phyloP scores from a whole-genome alignment of 1,284 basidiomycete genomes.

The Leccinum griseonigrum region DNA sequence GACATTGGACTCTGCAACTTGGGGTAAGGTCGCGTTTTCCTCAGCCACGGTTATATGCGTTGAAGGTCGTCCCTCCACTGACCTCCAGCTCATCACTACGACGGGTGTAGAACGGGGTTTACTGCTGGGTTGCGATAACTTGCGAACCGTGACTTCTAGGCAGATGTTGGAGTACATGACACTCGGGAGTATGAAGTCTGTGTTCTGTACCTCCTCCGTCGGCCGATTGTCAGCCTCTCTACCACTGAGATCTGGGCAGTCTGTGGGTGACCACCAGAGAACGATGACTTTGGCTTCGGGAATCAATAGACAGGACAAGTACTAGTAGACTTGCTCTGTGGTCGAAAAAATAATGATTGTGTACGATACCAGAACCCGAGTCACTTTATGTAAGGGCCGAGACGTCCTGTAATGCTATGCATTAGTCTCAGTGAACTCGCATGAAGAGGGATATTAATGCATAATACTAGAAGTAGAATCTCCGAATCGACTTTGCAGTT shows the following conservation, averaged over 20 bases:
- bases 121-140: conserved; percentile 91
- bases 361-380: conserved; percentile 68
- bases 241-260: conserved; percentile 93
- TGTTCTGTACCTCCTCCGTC: conserved; percentile 77
- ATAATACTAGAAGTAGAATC: conserved; percentile 44
- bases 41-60: conserved; percentile 86
- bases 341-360: conserved; percentile 84
- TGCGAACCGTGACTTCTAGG: conserved; percentile 85
- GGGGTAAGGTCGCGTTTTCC: conserved; percentile 70
- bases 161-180: conserved; percentile 86
- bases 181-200: conserved; percentile 88
- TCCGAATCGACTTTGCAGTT: conserved; percentile 44
- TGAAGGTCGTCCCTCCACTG: conserved; percentile 82
- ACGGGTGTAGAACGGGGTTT: conserved; percentile 94
- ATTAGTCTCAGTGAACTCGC: conserved; percentile 75
- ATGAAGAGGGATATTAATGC: conserved; percentile 61
- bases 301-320: conserved; percentile 72
- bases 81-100: conserved; percentile 87
- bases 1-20: conserved; percentile 86
- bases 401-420: conserved; percentile 64
- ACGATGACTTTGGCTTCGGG: conserved; percentile 83
- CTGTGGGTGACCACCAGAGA: conserved; percentile 94
- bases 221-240: conserved; percentile 84
- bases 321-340: conserved; percentile 77
- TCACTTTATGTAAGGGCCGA: conserved; percentile 73